Base-by-base conservation (phyloP, 106 monocot species). In the Triglochin maritima region DNA sequence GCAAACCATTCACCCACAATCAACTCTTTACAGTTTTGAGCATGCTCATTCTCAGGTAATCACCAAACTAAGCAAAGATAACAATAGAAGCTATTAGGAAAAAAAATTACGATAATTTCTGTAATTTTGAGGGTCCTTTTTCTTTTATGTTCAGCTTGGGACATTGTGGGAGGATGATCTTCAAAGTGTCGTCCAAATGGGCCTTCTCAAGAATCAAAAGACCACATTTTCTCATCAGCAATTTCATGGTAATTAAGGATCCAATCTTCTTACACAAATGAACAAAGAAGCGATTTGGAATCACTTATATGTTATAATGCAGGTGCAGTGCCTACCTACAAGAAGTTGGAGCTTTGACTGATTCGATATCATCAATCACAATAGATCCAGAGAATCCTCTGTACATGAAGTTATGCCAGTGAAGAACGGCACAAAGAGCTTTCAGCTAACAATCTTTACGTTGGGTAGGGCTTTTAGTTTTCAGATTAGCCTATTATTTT, bases 91-190 rank as follows among this genome's bases (percentile, higher is more conserved):
- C 11, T 4, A 15, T 8, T 14, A 6, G 13, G 9, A 4, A 12
- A 2, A 2, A 1, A 29, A 29, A 29, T 29, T 29, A 29, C 29
- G 29, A 29, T 29, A 29, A 29, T 29, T 29, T 29, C 29, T 29
- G 29, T 29, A 29, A 29, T 0, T 29, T 29, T 29, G 29, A 29
- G 29, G 29, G 29, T 29, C 1, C 29, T 1, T 29, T 29, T 29
- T 29, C 29, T 29, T 29, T 29, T 29, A 29, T 10, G 51, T 77
- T 47, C 76, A 77, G 70, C 52, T 64, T 47, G 45, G 62, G 62
- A 10, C 7, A n/a, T 77, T 48, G 4, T 77, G 76, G 70, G 76
- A 70, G 17, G 70, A 76, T 49, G 76, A 70, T 12, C 70, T 77
- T 9, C 76, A 70, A 11, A 69, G 64, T 44, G 70, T 77, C 17